A percentile compares a stretch with the other conserved stretches of the same genome.
phyloP scores from a whole-genome alignment of 1,139 yeast genomes.

The Wickerhamomyces sp. region DNA sequence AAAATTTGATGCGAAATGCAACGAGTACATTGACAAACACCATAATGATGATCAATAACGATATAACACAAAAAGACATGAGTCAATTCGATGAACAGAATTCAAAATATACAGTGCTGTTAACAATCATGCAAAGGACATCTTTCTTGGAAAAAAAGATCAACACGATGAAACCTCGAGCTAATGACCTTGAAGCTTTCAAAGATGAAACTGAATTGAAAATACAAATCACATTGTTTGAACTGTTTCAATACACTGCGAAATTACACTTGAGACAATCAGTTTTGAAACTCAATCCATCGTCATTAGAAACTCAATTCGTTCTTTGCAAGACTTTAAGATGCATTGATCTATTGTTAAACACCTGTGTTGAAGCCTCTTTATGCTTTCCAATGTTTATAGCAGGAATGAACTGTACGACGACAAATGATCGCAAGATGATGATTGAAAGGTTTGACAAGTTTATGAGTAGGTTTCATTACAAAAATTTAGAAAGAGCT shows the following conservation, averaged over 20 bases:
- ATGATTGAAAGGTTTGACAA: constrained; percentile 51
- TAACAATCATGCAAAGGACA: constrained; percentile 34
- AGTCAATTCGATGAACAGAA: no score
- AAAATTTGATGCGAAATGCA: constrained; percentile 28
- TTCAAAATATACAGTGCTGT: constrained; percentile 26
- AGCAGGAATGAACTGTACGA: constrained; percentile 65
- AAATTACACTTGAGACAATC: constrained; percentile 64
- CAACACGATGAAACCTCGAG: constrained; percentile 49
- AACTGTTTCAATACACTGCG: constrained; percentile 66
- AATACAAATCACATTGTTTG: constrained; percentile 65
- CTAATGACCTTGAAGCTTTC: constrained; percentile 41
- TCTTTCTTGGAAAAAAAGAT: constrained; percentile 44
- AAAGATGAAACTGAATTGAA: constrained; percentile 53
- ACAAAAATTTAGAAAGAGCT: constrained; percentile 61
- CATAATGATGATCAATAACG: constrained; percentile 16
- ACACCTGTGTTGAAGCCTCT: constrained; percentile 64
- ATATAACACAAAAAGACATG: no score
- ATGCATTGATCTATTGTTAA: constrained; percentile 57
- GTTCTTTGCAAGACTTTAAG: constrained; percentile 49
- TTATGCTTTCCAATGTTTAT: constrained; percentile 73
- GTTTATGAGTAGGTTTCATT: constrained; percentile 56
- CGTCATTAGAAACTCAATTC: constrained; percentile 59
- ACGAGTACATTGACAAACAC: no score
- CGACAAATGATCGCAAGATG: constrained; percentile 39
- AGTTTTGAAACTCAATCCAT: constrained; percentile 54